Evolutionary conservation across 495 filamentous ascomycete species (phyloP).

Genomic region (Penicillium lividum): DNA sequence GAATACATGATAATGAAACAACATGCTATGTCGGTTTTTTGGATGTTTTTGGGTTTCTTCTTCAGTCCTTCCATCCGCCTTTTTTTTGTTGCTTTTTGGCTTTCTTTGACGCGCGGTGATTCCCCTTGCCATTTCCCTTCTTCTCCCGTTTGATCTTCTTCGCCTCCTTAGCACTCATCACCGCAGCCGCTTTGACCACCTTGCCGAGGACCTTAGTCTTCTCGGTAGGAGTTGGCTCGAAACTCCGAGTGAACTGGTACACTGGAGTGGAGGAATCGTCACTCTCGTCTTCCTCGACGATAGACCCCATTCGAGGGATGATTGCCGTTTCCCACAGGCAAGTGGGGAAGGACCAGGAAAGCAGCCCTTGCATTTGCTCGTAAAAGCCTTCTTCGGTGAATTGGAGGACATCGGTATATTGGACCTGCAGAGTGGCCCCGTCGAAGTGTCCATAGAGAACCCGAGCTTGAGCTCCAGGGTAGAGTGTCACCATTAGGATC

Average conservation of each 20-base stretch:
- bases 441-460: constrained; percentile 6
- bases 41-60: no score
- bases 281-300: background rate
- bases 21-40: no score
- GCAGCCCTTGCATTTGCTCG: background rate
- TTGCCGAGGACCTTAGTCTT: background rate
- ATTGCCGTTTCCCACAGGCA: background rate
- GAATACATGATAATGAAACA: no score
- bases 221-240: background rate
- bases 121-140: no score
- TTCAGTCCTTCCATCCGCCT: no score
- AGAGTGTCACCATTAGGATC: constrained; percentile 4
- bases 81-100: no score
- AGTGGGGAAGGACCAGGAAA: background rate
- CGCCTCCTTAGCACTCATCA: no score
- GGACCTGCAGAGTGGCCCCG: background rate
- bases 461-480: constrained; percentile 9
- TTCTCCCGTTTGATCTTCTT: no score
- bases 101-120: no score
- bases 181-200: background rate
- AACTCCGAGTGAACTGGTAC: background rate
- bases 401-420: constrained; percentile 2
- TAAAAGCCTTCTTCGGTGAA: background rate
- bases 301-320: background rate
- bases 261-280: background rate